Base-by-base conservation (phyloP, 345 rosid genomes). In the Brassica rapa region DNA sequence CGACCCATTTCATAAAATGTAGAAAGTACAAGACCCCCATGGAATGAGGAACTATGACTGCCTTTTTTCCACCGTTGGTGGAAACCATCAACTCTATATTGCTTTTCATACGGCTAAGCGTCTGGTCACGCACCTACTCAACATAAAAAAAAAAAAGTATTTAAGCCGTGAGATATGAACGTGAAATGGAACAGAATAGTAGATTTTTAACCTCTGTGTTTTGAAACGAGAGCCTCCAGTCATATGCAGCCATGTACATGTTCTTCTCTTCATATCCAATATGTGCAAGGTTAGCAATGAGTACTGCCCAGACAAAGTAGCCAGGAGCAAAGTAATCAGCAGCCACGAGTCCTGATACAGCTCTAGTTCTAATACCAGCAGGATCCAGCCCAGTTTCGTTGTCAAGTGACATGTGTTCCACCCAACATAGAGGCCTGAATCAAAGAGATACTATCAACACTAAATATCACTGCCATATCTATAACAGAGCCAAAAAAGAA, bases 1-100 rank as follows among this genome's bases (percentile, higher is more conserved):
- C 99, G 7, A 95, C 98, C 99, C 99, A 95, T 82, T 95, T 95
- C 97, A 95, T 91, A 81, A 95, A 95, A 81, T 95, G 99, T 30
- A 90, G 87, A 77, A 95, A 90, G 83, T 93, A 93, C 74, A 91
- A 77, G 77, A 82, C 99, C 59, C 99, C 99, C 99, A 95, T 95
- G 55, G 99, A 93, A 82, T 93, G 99, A 1, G 99, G 99, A 83
- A 95, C 80, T 60, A 89, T 86, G 32, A 95, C 98, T 4, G 93
- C 99, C 77, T 89, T 95, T 56, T 84, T 86, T n/a, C 94, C 97
- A 61, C 93, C 91, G 62, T 83, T 93, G 39, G 93, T 90, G 27
- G 92, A 86, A 74, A 93, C 98, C 93, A 93, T 84, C 81, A 88
- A 75, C 81, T 95, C 98, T 62, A 93, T 86, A 51, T 75, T 88